Evolutionary conservation across 2,329 filamentous ascomycete genomes (phyloP), one percentile per base, ranked within the genome.

Genomic region (Rutstroemia sydowiana): DNA sequence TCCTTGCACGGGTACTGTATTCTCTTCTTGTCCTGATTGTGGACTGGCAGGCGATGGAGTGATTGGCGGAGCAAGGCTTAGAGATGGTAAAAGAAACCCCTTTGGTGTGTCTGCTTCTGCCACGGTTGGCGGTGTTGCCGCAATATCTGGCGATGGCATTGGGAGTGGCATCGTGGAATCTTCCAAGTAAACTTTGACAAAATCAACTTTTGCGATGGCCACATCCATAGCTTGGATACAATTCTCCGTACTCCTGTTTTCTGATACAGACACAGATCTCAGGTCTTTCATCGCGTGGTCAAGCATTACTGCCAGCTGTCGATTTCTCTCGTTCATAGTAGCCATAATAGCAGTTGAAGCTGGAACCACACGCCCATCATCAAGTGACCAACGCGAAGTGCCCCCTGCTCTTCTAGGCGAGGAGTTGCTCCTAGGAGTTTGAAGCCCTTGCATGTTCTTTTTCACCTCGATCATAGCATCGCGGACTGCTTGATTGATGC

Each of bases 381-480:
- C 64, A 40, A 65, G 60, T 37, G 61, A 65, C 61, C 63, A 65
- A 50, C 63, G 55, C 51, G 39, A 53, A 20, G 53, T 51, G 44
- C 64, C 59, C 10, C 58, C 57, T 21, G 57, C 31, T 48, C 54
- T 55, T 18, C 59, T 54, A 63, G 42, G 60, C 57, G 9, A 62
- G 59, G 46, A 64, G 65, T 57, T 68, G 63, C 70, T 73, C 30
- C 75, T 71, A 2, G 74, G 72, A 52, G 80, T 78, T 57, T 87
- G 84, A 30, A 85, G 73, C 28, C 77, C 78, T 61, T 85, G 79
- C 58, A 91, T 80, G 58, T 89, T 90, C 61, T 86, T 85, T 54
- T 80, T 79, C 45, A 92, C 85, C 68, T 95, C 88, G 8, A 83
- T 84, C 63, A 93, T 78, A 16, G 88, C 87, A 59, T 88, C 87